Evolutionary conservation across 2,329 filamentous ascomycete species (phyloP), one percentile per base, ranked within the genome.

Genomic region (Penicillium sclerotigenum): DNA sequence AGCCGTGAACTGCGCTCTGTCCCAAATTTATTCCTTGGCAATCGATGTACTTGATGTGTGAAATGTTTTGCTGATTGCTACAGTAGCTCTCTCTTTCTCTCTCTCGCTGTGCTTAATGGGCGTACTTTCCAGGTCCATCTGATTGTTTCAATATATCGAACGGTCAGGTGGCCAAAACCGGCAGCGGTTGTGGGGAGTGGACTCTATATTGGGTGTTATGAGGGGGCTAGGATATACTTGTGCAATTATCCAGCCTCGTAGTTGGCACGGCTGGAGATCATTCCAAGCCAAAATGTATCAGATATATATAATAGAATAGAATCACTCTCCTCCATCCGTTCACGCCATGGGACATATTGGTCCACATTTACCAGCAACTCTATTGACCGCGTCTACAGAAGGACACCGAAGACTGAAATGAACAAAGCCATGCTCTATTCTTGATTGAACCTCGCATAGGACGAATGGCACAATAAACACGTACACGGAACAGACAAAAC

Each of bases 401-500:
- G 29, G 36, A 42, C 28, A 31, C 16, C 11, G 14, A 37, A 38
- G n/a, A 47, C 26, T 54, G 52, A 42, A 34, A 13, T 45, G 57
- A 62, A 59, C 58, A 60, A 62, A 60, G 63, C 62, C 58, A 62
- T 38, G 52, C 60, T 61, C 59, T 61, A 61, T 61, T 61, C 59
- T 53, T 41, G 51, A 56, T 26, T 56, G 57, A 45, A 56, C 56
- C 52, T 55, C 51, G 52, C 56, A 56, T 56, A 63, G 57, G 54
- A 62, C 55, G 43, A 56, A 65, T 52, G 41, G 46, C 56, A 60
- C 56, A 62, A 64, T 59, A 67, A 60, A 46, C 47, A 56, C 28
- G 64, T 66, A 70, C 71, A 75, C 70, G 53, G 57, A 65, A 63
- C 59, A 66, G 50, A 63, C 42, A 61, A n/a, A 54, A 68, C 64